A percentile compares a stretch with the other conserved stretches of the same genome.
phyloP scores from a whole-genome alignment of 768 basidiomycete species.

The Lactarius tabidus region DNA sequence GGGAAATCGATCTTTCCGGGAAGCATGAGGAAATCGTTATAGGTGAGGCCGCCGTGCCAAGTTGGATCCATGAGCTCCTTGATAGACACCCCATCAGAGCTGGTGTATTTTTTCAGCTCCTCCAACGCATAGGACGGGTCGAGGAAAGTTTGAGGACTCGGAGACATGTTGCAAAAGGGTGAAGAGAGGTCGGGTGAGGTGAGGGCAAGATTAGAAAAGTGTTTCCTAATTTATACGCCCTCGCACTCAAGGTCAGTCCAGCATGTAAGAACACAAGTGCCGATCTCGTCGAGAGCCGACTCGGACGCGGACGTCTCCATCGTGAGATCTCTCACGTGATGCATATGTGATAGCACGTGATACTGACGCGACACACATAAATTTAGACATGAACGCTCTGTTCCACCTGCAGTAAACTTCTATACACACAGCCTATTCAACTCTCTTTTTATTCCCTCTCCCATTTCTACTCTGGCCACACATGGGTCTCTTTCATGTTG shows the following conservation, averaged over 20 bases:
- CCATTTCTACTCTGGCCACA: not conserved
- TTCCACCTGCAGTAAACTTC: not conserved
- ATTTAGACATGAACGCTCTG: not conserved
- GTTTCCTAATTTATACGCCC: not conserved
- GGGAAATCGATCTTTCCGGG: slow-evolving; percentile 96
- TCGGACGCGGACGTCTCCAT: not conserved
- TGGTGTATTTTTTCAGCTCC: slow-evolving; percentile 65
- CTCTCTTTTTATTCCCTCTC: slow-evolving; percentile 3
- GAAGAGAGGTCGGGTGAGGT: not conserved
- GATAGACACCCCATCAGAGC: slow-evolving; percentile 79
- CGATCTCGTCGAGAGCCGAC: not conserved
- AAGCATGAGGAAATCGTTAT: slow-evolving; percentile 93
- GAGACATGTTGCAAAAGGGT: not conserved
- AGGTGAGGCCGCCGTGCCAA: slow-evolving; percentile 88
- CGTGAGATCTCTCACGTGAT: not conserved
- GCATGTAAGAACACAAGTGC: not conserved
- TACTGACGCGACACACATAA: not conserved
- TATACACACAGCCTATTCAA: slow-evolving; percentile 19
- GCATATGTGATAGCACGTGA: slow-evolving; percentile 1
- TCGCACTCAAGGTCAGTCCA: not conserved
- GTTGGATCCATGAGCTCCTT: slow-evolving; percentile 84
- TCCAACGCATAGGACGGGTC: slow-evolving; percentile 57
- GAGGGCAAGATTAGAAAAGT: slow-evolving; percentile 21
- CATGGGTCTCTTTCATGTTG: slow-evolving; percentile 23
- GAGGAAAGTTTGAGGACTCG: slow-evolving; percentile 12